Percentiles rank a stretch among this genome's conserved stretches.
These are phyloP conservation scores for Ailanthus altissimus DNA, from an alignment of 345 rosid genomes.

Conservation along the genomic window DNA sequence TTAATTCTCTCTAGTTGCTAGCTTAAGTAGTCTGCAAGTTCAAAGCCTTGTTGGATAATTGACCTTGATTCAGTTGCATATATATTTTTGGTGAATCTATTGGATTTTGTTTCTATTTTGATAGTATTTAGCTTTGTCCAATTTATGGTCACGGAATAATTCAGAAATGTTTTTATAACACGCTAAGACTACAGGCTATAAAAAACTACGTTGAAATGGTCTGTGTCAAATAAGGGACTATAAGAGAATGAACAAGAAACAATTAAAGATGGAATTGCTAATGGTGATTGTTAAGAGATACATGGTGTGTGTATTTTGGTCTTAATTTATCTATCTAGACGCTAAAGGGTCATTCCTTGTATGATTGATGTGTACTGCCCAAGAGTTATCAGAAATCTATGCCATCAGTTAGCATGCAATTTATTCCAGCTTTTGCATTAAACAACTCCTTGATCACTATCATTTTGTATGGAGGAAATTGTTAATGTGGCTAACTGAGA, in stretches of 20 bases:
- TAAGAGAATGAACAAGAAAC: neutral
- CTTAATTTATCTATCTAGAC: neutral
- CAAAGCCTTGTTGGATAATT: neutral
- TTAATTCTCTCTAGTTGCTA: slow-evolving; percentile 1
- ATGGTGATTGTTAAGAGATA: neutral
- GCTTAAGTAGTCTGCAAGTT: neutral
- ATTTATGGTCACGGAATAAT: neutral
- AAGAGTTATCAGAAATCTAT: neutral
- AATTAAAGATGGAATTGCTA: neutral
- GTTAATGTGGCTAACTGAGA: neutral
- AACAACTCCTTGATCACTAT: neutral
- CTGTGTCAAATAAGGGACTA: neutral
- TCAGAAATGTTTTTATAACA: neutral
- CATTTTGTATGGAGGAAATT: neutral
- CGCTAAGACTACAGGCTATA: neutral
- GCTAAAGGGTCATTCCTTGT: neutral
- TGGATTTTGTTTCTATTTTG: neutral
- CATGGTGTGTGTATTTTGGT: neutral
- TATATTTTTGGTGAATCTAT: neutral
- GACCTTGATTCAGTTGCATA: neutral
- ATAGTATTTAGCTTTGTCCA: neutral
- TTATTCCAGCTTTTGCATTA: neutral
- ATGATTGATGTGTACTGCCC: neutral
- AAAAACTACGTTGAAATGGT: neutral
- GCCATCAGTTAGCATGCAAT: neutral